Evolutionary conservation across 306 rosid species (phyloP).

Genomic region (Malus orientalis): DNA sequence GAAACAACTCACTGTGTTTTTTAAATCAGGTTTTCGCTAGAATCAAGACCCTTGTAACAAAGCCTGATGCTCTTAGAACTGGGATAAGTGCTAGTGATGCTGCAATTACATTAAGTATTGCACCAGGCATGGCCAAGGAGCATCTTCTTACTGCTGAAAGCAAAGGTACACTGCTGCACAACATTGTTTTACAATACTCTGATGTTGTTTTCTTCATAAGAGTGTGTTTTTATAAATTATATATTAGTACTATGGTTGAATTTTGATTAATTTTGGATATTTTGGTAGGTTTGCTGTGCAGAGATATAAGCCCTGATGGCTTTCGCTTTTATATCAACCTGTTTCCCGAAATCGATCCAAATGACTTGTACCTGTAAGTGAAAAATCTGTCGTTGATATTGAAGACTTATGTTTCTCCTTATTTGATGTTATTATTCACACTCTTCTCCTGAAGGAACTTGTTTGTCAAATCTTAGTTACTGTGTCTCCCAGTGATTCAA

Average conservation of each 20-base stretch:
- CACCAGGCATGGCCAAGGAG: conserved; percentile 97
- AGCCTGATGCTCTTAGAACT: conserved; percentile 67
- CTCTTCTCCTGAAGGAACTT: background rate
- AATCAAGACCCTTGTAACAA: conserved; percentile 60
- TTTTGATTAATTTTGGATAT: conserved; percentile 17
- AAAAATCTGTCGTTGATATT: conserved; percentile 17
- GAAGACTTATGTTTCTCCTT: background rate
- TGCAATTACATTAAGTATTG: conserved; percentile 82
- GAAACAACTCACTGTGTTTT: conserved; percentile 6
- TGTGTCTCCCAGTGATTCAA: background rate
- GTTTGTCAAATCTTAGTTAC: background rate
- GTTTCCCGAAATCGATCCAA: conserved; percentile 52
- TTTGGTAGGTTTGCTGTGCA: conserved; percentile 78
- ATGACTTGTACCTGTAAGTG: conserved; percentile 67
- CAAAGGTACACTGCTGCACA: conserved; percentile 47
- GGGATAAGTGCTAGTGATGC: conserved; percentile 96
- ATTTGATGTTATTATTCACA: background rate
- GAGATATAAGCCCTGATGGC: conserved; percentile 91
- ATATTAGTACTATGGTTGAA: no score
- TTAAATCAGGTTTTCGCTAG: conserved; percentile 61
- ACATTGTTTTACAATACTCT: background rate
- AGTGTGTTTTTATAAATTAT: background rate
- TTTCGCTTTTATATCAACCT: conserved; percentile 75
- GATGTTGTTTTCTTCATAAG: background rate
- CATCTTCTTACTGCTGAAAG: conserved; percentile 91